These are phyloP conservation scores for Pseudoperonospora humuli DNA, from an alignment of 352 stramenopile genomes.

Conservation along the genomic window DNA sequence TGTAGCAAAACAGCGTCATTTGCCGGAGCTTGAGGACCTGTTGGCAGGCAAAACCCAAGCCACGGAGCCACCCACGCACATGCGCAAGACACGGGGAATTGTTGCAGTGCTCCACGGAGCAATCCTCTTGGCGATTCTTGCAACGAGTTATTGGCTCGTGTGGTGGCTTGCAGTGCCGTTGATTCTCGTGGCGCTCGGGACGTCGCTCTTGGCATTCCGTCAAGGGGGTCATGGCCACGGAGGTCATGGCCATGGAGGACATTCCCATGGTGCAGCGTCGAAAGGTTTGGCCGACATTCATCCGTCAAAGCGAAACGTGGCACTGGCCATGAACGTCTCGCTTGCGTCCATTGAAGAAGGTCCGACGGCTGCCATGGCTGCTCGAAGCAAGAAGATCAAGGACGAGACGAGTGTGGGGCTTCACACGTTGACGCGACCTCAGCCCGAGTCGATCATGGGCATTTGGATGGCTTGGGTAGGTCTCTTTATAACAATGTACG, in stretches of 20 bases:
- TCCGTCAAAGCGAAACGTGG: slow-evolving; percentile 42
- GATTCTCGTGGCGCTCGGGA: slow-evolving; percentile 43
- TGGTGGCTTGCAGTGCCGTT: slow-evolving; percentile 64
- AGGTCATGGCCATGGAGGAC: slow-evolving; percentile 5
- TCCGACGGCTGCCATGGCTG: slow-evolving; percentile 3
- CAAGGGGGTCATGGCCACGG: slow-evolving; percentile 30
- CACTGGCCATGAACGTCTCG: slow-evolving; percentile 23
- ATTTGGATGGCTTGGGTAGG: slow-evolving; percentile 70
- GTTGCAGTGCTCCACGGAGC: slow-evolving; percentile 43
- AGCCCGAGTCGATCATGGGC: slow-evolving; percentile 65
- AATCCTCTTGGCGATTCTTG: slow-evolving; percentile 42
- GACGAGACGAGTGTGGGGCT: slow-evolving; percentile 17
- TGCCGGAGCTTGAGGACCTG: slow-evolving; percentile 43
- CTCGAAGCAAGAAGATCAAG: slow-evolving; percentile 22
- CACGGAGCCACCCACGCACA: slow-evolving; percentile 38
- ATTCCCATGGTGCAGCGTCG: slow-evolving; percentile 34
- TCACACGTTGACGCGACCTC: slow-evolving; percentile 28
- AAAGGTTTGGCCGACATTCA: slow-evolving; percentile 28
- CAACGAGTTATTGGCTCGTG: slow-evolving; percentile 54
- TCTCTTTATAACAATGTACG: slow-evolving; percentile 62
- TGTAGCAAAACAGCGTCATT: slow-evolving; percentile 26
- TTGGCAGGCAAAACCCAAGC: slow-evolving; percentile 31
- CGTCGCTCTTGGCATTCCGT: slow-evolving; percentile 40
- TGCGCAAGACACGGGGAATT: slow-evolving; percentile 42
- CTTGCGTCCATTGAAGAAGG: slow-evolving; percentile 21